Conservation (phyloP, 352 stramenopile genomes). For the Plasmopara halstedii region DNA sequence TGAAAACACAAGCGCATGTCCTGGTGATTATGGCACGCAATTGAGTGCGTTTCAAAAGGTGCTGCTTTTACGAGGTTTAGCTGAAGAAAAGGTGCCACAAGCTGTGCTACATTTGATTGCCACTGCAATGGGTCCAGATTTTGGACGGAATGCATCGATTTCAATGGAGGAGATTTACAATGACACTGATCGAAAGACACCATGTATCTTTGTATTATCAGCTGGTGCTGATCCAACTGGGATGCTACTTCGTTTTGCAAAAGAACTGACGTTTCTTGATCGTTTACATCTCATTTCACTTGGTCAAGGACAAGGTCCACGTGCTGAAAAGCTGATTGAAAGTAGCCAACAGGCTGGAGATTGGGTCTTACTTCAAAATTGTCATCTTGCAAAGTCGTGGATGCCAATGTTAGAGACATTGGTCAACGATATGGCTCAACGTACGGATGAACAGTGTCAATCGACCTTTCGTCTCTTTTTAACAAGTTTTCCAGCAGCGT, state of each 20-base stretch:
- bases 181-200: conserved; percentile 87
- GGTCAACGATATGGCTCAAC: conserved; percentile 75
- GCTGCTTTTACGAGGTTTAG: conserved; percentile 64
- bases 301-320: conserved; percentile 88
- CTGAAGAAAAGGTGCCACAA: conserved; percentile 87
- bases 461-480: conserved; percentile 88
- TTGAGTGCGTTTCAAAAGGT: conserved; percentile 72
- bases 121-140: conserved; percentile 76
- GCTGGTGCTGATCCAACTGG: conserved; percentile 86
- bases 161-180: conserved; percentile 92
- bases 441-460: conserved; percentile 42
- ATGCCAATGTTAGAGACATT: conserved; percentile 91
- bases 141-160: conserved; percentile 77
- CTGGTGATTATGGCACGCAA: conserved; percentile 27
- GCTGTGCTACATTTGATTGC: conserved; percentile 83
- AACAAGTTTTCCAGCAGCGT: conserved; percentile 87
- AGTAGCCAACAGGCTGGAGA: conserved; percentile 73
- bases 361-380: conserved; percentile 94
- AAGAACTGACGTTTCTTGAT: conserved; percentile 86
- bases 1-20: too few relatives aligned
- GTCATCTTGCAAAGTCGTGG: conserved; percentile 92
- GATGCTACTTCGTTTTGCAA: conserved; percentile 90
- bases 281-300: conserved; percentile 89
- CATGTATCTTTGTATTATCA: conserved; percentile 91
- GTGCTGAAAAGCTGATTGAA: conserved; percentile 87